A percentile compares a stretch with the other conserved stretches of the same genome.
phyloP scores from a whole-genome alignment of 2,329 filamentous ascomycete species.

The Cordyceps cicadae region DNA sequence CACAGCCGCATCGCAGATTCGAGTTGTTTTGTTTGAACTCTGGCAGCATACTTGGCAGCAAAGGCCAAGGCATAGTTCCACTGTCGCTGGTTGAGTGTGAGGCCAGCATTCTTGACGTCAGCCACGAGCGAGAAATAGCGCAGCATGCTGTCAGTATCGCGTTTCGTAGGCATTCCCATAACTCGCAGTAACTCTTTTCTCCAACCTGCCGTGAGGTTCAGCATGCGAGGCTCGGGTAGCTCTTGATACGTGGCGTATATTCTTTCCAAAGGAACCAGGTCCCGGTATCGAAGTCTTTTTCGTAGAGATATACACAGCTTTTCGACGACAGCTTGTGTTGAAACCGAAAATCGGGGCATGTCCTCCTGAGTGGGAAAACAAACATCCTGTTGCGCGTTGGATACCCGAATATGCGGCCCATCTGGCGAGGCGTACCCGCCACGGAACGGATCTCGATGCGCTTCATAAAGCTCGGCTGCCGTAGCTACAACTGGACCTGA shows the following conservation, averaged over 20 bases:
- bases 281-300: slow-evolving; percentile 33
- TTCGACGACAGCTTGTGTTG: slow-evolving; percentile 27
- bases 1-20: slow-evolving; percentile 65
- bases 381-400: slow-evolving; percentile 41
- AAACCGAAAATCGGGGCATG: slow-evolving; percentile 26
- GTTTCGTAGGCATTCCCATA: slow-evolving; percentile 55
- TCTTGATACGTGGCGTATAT: slow-evolving; percentile 42
- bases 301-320: slow-evolving; percentile 35
- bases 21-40: slow-evolving; percentile 48
- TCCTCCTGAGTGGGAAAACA: slow-evolving; percentile 37
- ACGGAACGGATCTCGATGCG: slow-evolving; percentile 44
- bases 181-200: slow-evolving; percentile 59
- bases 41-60: slow-evolving; percentile 61
- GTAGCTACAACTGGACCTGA: slow-evolving; percentile 38
- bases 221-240: slow-evolving; percentile 45
- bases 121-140: slow-evolving; percentile 77
- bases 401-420: slow-evolving; percentile 40
- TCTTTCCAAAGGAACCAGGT: slow-evolving; percentile 30
- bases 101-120: slow-evolving; percentile 68
- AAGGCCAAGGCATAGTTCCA: slow-evolving; percentile 84
- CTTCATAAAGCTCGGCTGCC: slow-evolving; percentile 45
- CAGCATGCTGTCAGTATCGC: slow-evolving; percentile 56
- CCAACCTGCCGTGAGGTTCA: slow-evolving; percentile 39
- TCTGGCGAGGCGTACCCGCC: slow-evolving; percentile 45
- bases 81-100: slow-evolving; percentile 58